phyloP scores from a whole-genome alignment of 805 yeast species.

The Pichia deserticola region DNA sequence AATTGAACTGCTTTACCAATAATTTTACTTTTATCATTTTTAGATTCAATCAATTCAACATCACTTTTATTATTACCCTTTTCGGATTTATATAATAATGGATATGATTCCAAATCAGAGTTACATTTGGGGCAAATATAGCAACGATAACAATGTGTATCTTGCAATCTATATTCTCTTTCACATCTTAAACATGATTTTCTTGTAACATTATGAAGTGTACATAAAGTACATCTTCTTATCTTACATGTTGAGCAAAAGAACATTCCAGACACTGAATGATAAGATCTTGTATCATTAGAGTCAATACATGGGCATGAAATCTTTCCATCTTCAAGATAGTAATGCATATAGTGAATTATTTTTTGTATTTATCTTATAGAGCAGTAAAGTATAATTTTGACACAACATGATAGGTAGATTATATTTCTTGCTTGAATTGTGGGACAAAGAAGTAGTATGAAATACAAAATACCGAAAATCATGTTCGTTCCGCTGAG shows the following conservation, averaged over 20 bases:
- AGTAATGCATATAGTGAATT: background rate
- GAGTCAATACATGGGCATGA: conserved; percentile 4
- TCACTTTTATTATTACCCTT: background rate
- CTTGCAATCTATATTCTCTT: background rate
- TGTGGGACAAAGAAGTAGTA: too few species aligned
- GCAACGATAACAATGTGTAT: conserved; percentile 24
- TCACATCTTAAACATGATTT: conserved; percentile 4
- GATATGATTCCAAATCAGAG: conserved; percentile 12
- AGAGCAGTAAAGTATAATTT: too few species aligned
- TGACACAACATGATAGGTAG: too few species aligned
- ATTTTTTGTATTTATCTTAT: too few species aligned
- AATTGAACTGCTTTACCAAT: conserved; percentile 32
- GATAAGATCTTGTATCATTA: conserved; percentile 15
- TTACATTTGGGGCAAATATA: conserved; percentile 30
- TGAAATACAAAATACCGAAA: too few species aligned
- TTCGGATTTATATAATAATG: conserved; percentile 11
- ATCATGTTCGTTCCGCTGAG: background rate
- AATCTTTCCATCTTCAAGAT: conserved; percentile 5
- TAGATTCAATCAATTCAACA: conserved; percentile 1
- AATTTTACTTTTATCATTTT: conserved; percentile 4
- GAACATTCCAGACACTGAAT: conserved; percentile 12
- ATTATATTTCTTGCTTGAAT: too few species aligned
- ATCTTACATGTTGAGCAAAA: conserved; percentile 25
- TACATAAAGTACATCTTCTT: conserved; percentile 24
- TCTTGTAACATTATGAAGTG: conserved; percentile 7